Evolutionary conservation across 768 basidiomycete species (phyloP).

Genomic region (Tylopilus rubrobrunneus): DNA sequence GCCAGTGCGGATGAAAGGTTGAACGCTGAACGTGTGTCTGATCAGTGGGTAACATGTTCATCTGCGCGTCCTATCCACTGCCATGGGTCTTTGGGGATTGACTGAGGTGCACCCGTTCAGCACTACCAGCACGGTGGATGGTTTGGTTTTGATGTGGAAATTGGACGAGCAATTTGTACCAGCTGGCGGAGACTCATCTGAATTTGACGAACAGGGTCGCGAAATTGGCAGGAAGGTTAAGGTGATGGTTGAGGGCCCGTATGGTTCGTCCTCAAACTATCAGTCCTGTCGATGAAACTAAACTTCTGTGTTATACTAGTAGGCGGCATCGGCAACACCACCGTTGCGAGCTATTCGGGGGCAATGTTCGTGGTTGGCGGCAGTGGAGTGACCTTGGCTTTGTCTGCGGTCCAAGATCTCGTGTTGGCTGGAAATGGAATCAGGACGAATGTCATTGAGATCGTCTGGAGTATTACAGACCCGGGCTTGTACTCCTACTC

Average conservation of each 20-base stretch:
- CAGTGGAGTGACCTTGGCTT: conserved; percentile 70
- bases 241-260: conserved; percentile 53
- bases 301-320: conserved; percentile 17
- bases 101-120: conserved; percentile 76
- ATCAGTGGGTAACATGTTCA: conserved; percentile 84
- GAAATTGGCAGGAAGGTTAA: conserved; percentile 25
- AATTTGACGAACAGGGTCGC: conserved; percentile 22
- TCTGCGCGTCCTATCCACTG: conserved; percentile 54
- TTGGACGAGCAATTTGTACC: conserved; percentile 60
- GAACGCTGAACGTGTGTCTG: too few species aligned
- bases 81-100: conserved; percentile 54
- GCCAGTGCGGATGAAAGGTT: too few species aligned
- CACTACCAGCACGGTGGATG: conserved; percentile 51
- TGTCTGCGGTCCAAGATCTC: conserved; percentile 62
- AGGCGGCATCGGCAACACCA: conserved; percentile 57
- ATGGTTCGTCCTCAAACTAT: conserved; percentile 30
- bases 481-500: conserved; percentile 35
- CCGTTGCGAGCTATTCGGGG: conserved; percentile 61
- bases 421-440: conserved; percentile 45
- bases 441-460: conserved; percentile 54
- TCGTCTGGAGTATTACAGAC: conserved; percentile 65
- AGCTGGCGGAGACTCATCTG: conserved; percentile 39
- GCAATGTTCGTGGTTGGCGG: conserved; percentile 73
- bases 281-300: background rate
- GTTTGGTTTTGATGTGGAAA: conserved; percentile 62